Evolutionary conservation across 108 stramenopile species (phyloP).

Genomic region (Nitzschia putrida): DNA sequence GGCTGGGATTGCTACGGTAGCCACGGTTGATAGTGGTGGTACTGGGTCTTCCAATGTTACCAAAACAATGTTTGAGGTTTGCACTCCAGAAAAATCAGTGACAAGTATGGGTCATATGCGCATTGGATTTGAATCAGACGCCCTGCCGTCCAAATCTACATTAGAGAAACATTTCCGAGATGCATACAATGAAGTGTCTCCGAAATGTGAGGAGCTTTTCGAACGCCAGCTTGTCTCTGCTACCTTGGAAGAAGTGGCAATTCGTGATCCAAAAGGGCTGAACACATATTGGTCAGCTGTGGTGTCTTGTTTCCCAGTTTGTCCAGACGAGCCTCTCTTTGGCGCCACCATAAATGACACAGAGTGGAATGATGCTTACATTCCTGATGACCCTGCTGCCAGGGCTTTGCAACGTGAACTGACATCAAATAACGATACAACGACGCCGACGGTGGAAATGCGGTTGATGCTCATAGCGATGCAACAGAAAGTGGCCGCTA

Average conservation of each 20-base stretch:
- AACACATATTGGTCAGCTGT: conserved; percentile 9
- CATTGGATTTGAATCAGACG: conserved; percentile 2
- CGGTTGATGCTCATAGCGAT: too few species aligned
- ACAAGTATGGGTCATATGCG: neutral
- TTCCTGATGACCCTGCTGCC: too few species aligned
- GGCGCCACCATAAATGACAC: too few species aligned
- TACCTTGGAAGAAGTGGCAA: neutral
- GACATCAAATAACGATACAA: too few species aligned
- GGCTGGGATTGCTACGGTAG: neutral
- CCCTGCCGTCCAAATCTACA: conserved; percentile 5
- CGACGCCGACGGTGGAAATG: too few species aligned
- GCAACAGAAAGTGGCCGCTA: too few species aligned
- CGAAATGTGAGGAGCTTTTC: conserved; percentile 9
- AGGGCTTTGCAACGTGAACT: too few species aligned
- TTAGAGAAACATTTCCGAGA: neutral
- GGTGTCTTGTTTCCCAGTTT: conserved; percentile 13
- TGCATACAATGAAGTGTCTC: conserved; percentile 16
- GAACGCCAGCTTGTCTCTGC: conserved; percentile 7
- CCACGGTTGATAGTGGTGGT: neutral
- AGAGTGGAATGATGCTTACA: too few species aligned
- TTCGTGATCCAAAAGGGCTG: conserved; percentile 1
- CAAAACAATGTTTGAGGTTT: neutral
- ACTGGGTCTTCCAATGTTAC: neutral
- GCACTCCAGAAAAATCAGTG: neutral
- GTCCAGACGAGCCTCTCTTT: conserved; percentile 19